Percentiles rank a stretch among this genome's conserved stretches.
phyloP scores from a whole-genome alignment of 2,329 filamentous ascomycete species.

The Corynespora cassiicola region DNA sequence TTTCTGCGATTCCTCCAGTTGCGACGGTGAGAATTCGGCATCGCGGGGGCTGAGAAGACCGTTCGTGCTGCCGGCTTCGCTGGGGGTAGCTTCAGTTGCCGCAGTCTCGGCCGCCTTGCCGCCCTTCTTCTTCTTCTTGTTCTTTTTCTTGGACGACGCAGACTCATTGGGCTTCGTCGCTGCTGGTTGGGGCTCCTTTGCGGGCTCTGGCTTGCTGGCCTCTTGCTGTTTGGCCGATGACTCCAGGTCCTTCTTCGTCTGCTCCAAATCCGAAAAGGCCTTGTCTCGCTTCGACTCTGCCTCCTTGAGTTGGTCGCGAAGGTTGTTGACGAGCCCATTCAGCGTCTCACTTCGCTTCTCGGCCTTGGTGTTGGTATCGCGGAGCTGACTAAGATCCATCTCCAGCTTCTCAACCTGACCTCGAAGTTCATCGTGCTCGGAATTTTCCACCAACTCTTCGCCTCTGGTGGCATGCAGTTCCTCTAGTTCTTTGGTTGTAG shows the following conservation, averaged over 20 bases:
- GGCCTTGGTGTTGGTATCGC: conserved; percentile 41
- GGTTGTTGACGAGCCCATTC: conserved; percentile 61
- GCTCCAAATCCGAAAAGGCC: conserved; percentile 51
- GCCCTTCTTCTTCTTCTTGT: conserved; percentile 83
- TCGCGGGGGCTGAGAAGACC: conserved; percentile 40
- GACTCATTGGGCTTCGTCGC: conserved; percentile 32
- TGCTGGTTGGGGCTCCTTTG: conserved; percentile 26
- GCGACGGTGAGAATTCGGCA: conserved; percentile 51
- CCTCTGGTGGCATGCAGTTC: conserved; percentile 48
- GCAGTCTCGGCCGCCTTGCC: conserved; percentile 40
- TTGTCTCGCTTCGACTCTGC: conserved; percentile 57
- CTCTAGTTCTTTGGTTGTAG: conserved; percentile 56
- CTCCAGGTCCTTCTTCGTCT: conserved; percentile 36
- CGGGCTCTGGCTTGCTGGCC: conserved; percentile 15
- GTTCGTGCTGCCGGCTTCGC: conserved; percentile 46
- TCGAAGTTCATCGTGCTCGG: conserved; percentile 33
- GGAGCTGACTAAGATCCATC: conserved; percentile 35
- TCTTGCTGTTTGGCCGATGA: conserved; percentile 20
- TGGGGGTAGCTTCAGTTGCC: conserved; percentile 40
- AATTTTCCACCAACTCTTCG: conserved; percentile 35
- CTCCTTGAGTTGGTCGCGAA: conserved; percentile 61
- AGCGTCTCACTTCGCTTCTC: conserved; percentile 63
- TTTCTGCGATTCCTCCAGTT: conserved; percentile 37
- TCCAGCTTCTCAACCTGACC: conserved; percentile 39
- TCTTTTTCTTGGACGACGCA: conserved; percentile 72